Percentiles rank a stretch among this genome's conserved stretches.
Evolutionary conservation across 1,284 basidiomycete genomes (phyloP).

Genomic region (Ganoderma sp.): DNA sequence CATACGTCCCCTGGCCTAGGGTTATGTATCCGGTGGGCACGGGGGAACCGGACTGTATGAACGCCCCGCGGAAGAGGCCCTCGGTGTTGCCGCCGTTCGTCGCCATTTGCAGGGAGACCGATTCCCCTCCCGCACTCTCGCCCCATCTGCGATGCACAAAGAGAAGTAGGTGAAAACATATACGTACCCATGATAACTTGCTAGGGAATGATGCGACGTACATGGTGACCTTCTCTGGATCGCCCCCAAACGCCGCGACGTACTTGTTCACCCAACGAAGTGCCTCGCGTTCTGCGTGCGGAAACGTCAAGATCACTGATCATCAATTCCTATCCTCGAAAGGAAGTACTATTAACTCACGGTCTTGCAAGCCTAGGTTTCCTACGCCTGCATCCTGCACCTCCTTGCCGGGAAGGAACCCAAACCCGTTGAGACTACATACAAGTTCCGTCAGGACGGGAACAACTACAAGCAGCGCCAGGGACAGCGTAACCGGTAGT

Average conservation of each 20-base stretch:
- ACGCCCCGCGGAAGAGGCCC: conserved; percentile 43
- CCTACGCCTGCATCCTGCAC: conserved; percentile 55
- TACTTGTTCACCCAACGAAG: conserved; percentile 60
- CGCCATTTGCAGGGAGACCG: conserved; percentile 41
- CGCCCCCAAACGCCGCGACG: conserved; percentile 48
- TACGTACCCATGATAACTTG: neutral
- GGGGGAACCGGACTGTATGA: conserved; percentile 46
- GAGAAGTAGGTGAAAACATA: neutral
- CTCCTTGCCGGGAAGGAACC: conserved; percentile 58
- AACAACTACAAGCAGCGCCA: too few species aligned
- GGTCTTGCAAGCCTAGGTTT: conserved; percentile 61
- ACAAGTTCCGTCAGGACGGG: neutral
- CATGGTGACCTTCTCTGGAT: conserved; percentile 42
- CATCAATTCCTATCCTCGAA: neutral
- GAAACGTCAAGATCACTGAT: neutral
- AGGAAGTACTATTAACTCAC: conserved; percentile 42
- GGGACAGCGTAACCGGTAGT: conserved; percentile 51
- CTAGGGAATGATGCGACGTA: conserved; percentile 7
- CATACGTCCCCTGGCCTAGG: conserved; percentile 41
- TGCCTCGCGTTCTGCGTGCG: conserved; percentile 38
- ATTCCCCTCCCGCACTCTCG: conserved; percentile 48
- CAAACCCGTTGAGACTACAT: conserved; percentile 39
- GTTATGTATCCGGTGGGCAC: conserved; percentile 41
- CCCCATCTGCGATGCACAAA: conserved; percentile 41
- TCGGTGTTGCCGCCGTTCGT: conserved; percentile 41